Evolutionary conservation across 2,329 filamentous ascomycete genomes (phyloP).

Genomic region (Aspergillus sp.): DNA sequence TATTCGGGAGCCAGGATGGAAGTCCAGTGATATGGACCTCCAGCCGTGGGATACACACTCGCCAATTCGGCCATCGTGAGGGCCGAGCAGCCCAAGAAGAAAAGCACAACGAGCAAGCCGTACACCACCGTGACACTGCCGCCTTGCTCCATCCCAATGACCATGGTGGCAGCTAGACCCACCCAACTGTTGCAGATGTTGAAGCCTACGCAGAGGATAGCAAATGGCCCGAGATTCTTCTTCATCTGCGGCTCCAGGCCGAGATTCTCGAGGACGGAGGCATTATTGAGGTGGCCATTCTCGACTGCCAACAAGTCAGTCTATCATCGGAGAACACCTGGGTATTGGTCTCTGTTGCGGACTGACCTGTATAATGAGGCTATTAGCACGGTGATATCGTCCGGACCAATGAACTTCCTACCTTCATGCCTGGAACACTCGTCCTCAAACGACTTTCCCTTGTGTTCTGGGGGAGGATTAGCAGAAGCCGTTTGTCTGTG

Average conservation of each 20-base stretch:
- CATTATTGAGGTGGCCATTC: too few relatives aligned
- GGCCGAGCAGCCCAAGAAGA: constrained; percentile 13
- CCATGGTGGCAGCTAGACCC: constrained; percentile 22
- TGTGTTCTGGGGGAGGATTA: too few relatives aligned
- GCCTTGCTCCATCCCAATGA: constrained; percentile 19
- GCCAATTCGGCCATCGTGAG: constrained; percentile 36
- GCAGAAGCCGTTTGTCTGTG: too few relatives aligned
- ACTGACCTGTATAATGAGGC: too few relatives aligned
- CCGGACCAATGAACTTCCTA: too few relatives aligned
- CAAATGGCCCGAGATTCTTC: background rate
- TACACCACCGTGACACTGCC: constrained; percentile 14
- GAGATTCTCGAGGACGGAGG: background rate
- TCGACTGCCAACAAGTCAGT: too few relatives aligned
- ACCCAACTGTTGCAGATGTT: constrained; percentile 28
- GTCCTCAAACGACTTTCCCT: too few relatives aligned
- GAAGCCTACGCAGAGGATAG: background rate
- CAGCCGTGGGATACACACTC: constrained; percentile 38
- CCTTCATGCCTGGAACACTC: too few relatives aligned
- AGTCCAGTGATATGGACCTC: constrained; percentile 41
- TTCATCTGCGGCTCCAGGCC: background rate
- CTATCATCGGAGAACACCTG: too few relatives aligned
- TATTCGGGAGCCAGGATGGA: constrained; percentile 22
- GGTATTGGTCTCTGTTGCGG: too few relatives aligned
- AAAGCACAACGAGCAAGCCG: background rate
- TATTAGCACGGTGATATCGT: too few relatives aligned